Evolutionary conservation across 2,329 filamentous ascomycete genomes (phyloP), one percentile per base, ranked within the genome.

Genomic region (Phialophora chinensis): DNA sequence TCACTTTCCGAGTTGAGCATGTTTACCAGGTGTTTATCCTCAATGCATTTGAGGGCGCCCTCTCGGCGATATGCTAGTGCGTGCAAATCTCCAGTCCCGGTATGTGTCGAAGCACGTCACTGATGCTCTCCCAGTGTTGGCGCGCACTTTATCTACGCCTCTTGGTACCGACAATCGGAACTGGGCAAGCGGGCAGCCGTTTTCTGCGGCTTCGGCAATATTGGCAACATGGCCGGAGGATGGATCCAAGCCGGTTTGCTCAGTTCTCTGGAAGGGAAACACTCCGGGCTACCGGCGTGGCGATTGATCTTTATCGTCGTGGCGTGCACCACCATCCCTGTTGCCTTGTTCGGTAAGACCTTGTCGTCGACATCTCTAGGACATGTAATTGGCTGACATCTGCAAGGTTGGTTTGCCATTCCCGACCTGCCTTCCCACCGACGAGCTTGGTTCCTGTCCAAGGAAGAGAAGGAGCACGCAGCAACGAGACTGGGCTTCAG

Each of bases 201-300:
- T 53, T 81, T 82, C 55, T 81, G 79, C 61, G 75, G 76, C 0
- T 81, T 81, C 53, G 79, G 80, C 0, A 79, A 81, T 56, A 55
- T 82, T 4, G 80, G 80, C 0, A 81, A 77, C 29, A 81, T 82
- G 79, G 76, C 80, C 0, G 80, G 80, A 2, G 79, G 79, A 0
- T 82, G 79, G 79, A 82, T 82, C 27, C 80, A 82, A 66, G 79
- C 79, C 0, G 79, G 76, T 2, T 66, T 82, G 27, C 68, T 82
- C 52, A 65, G 75, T 12, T 75, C 75, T 5, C 66, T 82, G 1
- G 74, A 76, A 27, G 78, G 77, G 1, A 76, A 50, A 75, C 38
- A 54, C 14, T 70, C 72, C 12, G 75, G 76, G 0, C 69, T 82
- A 23, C 76, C 79, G 11, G 79, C 80, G 0, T 82, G 79, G 80